phyloP scores from a whole-genome alignment of 2,329 filamentous ascomycete species.

The Annulohypoxylon truncatum region DNA sequence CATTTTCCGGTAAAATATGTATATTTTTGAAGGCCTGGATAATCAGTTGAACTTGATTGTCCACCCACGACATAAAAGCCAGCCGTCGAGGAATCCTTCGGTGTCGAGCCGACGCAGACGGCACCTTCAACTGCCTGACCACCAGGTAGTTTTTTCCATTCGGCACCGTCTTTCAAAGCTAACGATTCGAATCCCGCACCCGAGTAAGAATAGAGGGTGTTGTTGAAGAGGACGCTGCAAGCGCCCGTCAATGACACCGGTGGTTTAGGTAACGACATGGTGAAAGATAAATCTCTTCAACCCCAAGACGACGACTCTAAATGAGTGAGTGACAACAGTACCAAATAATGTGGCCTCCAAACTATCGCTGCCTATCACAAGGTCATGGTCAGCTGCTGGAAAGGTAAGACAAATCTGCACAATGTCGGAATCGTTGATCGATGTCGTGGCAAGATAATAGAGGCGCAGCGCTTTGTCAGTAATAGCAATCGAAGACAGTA shows the following conservation, averaged over 20 bases:
- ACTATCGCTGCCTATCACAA: constrained; percentile 37
- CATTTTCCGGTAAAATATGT: constrained; percentile 66
- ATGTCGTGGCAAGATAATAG: constrained; percentile 29
- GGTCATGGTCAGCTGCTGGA: constrained; percentile 40
- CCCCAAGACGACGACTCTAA: constrained; percentile 16
- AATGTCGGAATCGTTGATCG: constrained; percentile 16
- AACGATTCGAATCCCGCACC: constrained; percentile 80
- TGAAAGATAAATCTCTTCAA: constrained; percentile 39
- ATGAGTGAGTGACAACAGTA: constrained; percentile 30
- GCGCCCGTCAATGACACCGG: constrained; percentile 76
- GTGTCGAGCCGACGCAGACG: constrained; percentile 78
- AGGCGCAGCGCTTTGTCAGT: constrained; percentile 39
- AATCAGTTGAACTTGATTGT: constrained; percentile 63
- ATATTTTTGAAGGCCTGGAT: constrained; percentile 80
- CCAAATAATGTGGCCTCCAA: constrained; percentile 28
- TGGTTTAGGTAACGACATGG: constrained; percentile 80
- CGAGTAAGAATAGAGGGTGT: constrained; percentile 87
- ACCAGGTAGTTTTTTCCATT: constrained; percentile 75
- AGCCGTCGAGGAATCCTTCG: constrained; percentile 67
- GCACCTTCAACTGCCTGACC: constrained; percentile 79
- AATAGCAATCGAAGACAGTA: constrained; percentile 27
- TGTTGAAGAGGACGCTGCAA: constrained; percentile 83
- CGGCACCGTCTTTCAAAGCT: constrained; percentile 72
- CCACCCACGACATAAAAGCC: constrained; percentile 88
- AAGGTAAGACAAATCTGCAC: constrained; percentile 5